A percentile compares a stretch with the other conserved stretches of the same genome.
Evolutionary conservation across 805 yeast species (phyloP).

Genomic region (Wickerhamomyces silvicola): DNA sequence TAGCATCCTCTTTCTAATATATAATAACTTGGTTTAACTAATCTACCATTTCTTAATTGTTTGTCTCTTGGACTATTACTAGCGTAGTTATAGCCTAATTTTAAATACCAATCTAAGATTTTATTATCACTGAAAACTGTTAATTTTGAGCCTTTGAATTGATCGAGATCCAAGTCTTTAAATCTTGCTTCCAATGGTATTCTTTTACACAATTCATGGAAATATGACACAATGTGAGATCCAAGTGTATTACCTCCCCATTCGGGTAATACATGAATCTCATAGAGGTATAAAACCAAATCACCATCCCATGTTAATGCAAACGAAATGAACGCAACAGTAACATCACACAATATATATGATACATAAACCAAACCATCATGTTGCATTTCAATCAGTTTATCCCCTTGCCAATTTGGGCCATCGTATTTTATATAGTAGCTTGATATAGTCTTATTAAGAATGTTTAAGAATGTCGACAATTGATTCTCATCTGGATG

Average conservation of each 20-base stretch:
- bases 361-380: slow-evolving; percentile 36
- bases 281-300: slow-evolving; percentile 46
- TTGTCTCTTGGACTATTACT: slow-evolving; percentile 40
- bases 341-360: slow-evolving; percentile 15
- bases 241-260: slow-evolving; percentile 36
- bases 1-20: slow-evolving; percentile 19
- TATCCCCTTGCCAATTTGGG: slow-evolving; percentile 26
- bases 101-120: slow-evolving; percentile 39
- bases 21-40: slow-evolving; percentile 39
- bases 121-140: slow-evolving; percentile 47
- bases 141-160: slow-evolving; percentile 22
- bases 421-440: slow-evolving; percentile 14
- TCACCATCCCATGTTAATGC: slow-evolving; percentile 35
- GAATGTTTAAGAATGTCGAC: slow-evolving; percentile 2
- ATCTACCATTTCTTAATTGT: slow-evolving; percentile 32
- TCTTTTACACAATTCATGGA: slow-evolving; percentile 28
- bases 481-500: neutral
- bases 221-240: slow-evolving; percentile 25
- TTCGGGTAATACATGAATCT: slow-evolving; percentile 39
- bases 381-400: slow-evolving; percentile 23
- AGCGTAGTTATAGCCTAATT: slow-evolving; percentile 32
- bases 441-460: slow-evolving; percentile 13
- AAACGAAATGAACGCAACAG: slow-evolving; percentile 41
- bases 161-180: slow-evolving; percentile 2
- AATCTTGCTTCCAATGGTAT: slow-evolving; percentile 8